Evolutionary conservation across 208 protist species (phyloP).

Genomic region (Leishmania gerbilli): DNA sequence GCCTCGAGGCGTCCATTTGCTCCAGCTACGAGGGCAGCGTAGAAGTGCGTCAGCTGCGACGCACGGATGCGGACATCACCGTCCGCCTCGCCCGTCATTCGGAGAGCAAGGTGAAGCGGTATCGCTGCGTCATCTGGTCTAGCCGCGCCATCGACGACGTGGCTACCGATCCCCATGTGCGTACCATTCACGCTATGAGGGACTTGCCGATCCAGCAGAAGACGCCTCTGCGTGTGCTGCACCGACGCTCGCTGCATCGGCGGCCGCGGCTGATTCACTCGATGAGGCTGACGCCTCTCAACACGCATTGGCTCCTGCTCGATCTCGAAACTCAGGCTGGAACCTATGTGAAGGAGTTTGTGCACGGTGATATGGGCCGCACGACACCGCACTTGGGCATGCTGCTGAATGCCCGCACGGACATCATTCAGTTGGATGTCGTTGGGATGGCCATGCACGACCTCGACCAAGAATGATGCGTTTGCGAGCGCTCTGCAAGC

Average conservation of each 20-base stretch:
- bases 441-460: slow-evolving; percentile 85
- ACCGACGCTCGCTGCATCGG: slow-evolving; percentile 88
- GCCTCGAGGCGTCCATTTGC: slow-evolving; percentile 55
- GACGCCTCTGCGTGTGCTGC: slow-evolving; percentile 95
- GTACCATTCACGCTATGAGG: slow-evolving; percentile 39
- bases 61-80: slow-evolving; percentile 65
- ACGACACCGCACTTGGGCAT: slow-evolving; percentile 88
- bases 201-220: slow-evolving; percentile 78
- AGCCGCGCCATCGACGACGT: slow-evolving; percentile 60
- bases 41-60: slow-evolving; percentile 61
- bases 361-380: slow-evolving; percentile 96
- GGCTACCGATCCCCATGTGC: slow-evolving; percentile 40
- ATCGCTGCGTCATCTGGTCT: slow-evolving; percentile 87
- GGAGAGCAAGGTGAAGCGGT: slow-evolving; percentile 90
- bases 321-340: slow-evolving; percentile 94
- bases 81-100: slow-evolving; percentile 84
- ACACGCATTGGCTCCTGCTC: slow-evolving; percentile 89
- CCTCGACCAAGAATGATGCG: slow-evolving; percentile 30
- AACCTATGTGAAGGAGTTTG: slow-evolving; percentile 99
- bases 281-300: slow-evolving; percentile 70
- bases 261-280: slow-evolving; percentile 87
- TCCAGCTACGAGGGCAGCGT: slow-evolving; percentile 64
- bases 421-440: slow-evolving; percentile 97
- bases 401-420: slow-evolving; percentile 75
- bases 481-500: not conserved